Base-by-base conservation (phyloP, 2,329 filamentous ascomycete species). In the Neopestalotiopsis sp. region DNA sequence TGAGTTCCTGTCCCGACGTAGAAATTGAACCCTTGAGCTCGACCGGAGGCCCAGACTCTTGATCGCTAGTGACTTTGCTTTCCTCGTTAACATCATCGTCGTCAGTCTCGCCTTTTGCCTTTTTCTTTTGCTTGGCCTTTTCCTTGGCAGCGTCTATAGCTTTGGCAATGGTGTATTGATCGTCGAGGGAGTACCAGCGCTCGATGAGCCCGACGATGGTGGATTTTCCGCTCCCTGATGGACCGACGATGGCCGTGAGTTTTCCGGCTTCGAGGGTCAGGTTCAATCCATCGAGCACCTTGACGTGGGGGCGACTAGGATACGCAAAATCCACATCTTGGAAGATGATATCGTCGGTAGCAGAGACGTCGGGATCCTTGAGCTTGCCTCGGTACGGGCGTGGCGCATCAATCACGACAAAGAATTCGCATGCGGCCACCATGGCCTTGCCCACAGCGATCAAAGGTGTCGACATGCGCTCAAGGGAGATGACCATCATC, bases 211-310 rank as follows among this genome's bases (percentile, higher is more conserved):
- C 91, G 0, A 94, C 88, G 32, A 94, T 89, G 0, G 92, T 94
- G 65, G 89, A 92, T 77, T 94, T 95, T 0, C 92, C 92, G 4
- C 87, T 90, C 0, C 92, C 92, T 2, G 90, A 92, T 0, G 91
- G 88, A 0, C 92, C 92, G 24, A 94, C 92, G 20, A 94, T 90
- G 2, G 92, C 92, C 0, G 91, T 93, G 2, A 90, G 86, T 74
- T 92, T 91, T 24, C 90, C 90, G 7, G 87, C 84, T 69, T 87
- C 83, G 67, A 94, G 87, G 0, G 78, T 81, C 9, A 93, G 79
- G 72, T 86, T 84, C 2, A 93, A 77, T 2, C 84, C 80, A 72
- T 92, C 85, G 1, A 93, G 78, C 0, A 93, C 88, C 73, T 88
- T 89, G 70, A 91, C 86, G 69, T 90, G 85, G 0, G 89, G 88